Evolutionary conservation across 73 alveolate species (phyloP).

Genomic region (Effrenium voratum): DNA sequence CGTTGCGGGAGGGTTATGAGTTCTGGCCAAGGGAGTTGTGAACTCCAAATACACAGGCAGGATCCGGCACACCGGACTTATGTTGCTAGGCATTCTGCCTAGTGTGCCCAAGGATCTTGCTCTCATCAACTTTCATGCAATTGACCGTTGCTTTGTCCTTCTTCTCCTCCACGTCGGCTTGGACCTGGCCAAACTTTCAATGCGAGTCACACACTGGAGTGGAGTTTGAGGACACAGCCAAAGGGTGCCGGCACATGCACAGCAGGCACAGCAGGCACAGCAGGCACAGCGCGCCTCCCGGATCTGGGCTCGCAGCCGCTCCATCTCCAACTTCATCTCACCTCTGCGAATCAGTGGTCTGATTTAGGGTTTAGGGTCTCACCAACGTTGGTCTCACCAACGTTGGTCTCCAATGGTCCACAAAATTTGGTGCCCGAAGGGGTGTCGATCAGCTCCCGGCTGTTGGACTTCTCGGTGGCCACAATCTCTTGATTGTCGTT

Average conservation of each 20-base stretch:
- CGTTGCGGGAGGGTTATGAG: too few species aligned
- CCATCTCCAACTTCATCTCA: slow-evolving; percentile 67
- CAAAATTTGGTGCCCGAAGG: background rate
- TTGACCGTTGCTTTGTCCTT: too few species aligned
- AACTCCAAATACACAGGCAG: too few species aligned
- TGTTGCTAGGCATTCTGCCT: too few species aligned
- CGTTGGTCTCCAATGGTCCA: background rate
- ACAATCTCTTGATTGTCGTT: slow-evolving; percentile 84
- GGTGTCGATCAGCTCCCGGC: slow-evolving; percentile 22
- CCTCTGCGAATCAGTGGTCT: background rate
- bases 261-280: background rate
- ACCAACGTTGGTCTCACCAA: background rate
- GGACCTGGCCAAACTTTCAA: slow-evolving; percentile 17
- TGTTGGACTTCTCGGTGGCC: slow-evolving; percentile 81
- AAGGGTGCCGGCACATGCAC: too few species aligned
- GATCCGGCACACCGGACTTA: too few species aligned
- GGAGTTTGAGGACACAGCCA: too few species aligned
- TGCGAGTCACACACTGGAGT: too few species aligned
- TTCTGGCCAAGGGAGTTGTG: too few species aligned
- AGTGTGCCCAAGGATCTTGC: too few species aligned
- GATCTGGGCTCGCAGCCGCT: slow-evolving; percentile 79
- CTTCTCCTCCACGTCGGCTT: slow-evolving; percentile 78
- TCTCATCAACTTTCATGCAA: too few species aligned
- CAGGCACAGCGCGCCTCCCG: background rate
- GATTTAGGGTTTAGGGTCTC: too few species aligned